Evolutionary conservation across 2,329 filamentous ascomycete species (phyloP), one percentile per base, ranked within the genome.

Genomic region (Botrytis pseudocinerea): DNA sequence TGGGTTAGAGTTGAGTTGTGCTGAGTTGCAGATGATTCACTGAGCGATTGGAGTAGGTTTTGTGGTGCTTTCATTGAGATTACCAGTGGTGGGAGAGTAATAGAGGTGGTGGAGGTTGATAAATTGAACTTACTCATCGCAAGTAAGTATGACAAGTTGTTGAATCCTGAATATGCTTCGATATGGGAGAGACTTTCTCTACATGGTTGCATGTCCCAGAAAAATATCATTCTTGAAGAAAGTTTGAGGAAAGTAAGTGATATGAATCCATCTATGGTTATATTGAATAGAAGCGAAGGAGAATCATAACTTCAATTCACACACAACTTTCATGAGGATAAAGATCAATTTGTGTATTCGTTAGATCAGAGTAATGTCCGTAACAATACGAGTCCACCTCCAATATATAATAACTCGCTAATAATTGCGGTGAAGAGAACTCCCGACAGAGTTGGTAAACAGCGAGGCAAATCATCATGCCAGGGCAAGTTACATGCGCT

Each of bases 171-270:
- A 35, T 18, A 10, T 35, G 1, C 9, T 35, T 25, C 5, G 16
- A 32, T 5, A 32, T 25, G 4, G 25, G 10, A 7, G 14, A 10
- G n/a, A 1, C 14, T 16, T 0, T 3, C n/a, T 16, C 14, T 16
- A 22, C 10, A 25, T 16, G 5, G 2, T n/a, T 22, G 22, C 12
- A 18, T 7, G 4, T n/a, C 28, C n/a, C 16, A 32, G n/a, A 16
- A 18, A 20, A 20, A 28, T 20, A 2, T 16, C 6, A 18, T 18
- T 4, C 1, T n/a, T 42, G 4, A 6, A 44, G 40, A 10, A 44
- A 12, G 28, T n/a, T 25, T 42, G 9, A 1, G 20, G 4, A 5
- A 2, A 48, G 25, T 18, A 54, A 28, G 14, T 54, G n/a, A 28
- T 8, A 28, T 28, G 14, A 2, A 54, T 18, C n/a, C 51, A 6